A percentile compares a stretch with the other conserved stretches of the same genome.
phyloP scores from a whole-genome alignment of 192 early-diverging fungal genomes.

The Coemansia pectinata region DNA sequence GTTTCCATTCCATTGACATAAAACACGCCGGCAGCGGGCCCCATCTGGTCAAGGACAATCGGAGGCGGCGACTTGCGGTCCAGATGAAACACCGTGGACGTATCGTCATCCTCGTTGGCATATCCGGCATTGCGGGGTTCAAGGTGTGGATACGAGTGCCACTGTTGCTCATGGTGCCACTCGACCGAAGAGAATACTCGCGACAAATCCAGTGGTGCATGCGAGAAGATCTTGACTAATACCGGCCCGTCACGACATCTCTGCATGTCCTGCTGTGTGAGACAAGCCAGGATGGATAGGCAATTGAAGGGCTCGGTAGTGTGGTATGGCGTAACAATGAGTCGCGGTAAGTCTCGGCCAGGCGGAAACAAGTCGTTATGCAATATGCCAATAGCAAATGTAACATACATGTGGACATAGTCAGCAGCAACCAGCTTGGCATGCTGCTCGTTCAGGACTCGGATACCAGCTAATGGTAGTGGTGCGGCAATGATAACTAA shows the following conservation, averaged over 20 bases:
- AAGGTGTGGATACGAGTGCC: conserved; percentile 30
- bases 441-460: conserved; percentile 7
- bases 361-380: conserved; percentile 16
- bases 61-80: conserved; percentile 11
- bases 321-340: conserved; percentile 24
- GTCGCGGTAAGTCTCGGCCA: conserved; percentile 13
- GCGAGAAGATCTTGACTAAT: conserved; percentile 34
- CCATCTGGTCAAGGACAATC: conserved; percentile 19
- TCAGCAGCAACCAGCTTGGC: neutral
- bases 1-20: conserved; percentile 41
- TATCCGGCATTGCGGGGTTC: conserved; percentile 23
- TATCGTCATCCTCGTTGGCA: neutral
- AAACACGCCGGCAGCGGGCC: conserved; percentile 8
- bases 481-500: conserved; percentile 28
- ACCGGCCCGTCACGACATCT: conserved; percentile 7
- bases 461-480: conserved; percentile 15
- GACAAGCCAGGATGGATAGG: conserved; percentile 32
- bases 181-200: conserved; percentile 5
- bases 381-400: conserved; percentile 31
- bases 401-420: conserved; percentile 33
- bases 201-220: conserved; percentile 12
- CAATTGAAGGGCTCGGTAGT: conserved; percentile 37
- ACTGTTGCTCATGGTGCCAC: conserved; percentile 23
- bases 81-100: neutral
- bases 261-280: neutral